phyloP scores from a whole-genome alignment of 139 green algal species.

The Micractinium sp. region DNA sequence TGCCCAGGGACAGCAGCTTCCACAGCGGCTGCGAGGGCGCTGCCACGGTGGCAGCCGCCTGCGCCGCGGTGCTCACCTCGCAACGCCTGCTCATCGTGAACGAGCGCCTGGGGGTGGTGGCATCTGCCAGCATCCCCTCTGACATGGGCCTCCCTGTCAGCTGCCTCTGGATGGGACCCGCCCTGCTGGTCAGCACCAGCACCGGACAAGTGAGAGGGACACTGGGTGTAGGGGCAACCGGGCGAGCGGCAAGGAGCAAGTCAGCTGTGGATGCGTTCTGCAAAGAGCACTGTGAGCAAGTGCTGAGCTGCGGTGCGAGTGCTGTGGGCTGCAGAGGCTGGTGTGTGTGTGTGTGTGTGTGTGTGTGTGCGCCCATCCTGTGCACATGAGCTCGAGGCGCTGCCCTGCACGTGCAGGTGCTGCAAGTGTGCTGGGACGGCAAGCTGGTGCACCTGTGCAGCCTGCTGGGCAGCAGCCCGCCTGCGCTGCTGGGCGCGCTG shows the following conservation, averaged over 20 bases:
- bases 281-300: not conserved
- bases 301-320: not conserved
- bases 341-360: not conserved
- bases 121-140: not conserved
- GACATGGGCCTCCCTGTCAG: conserved; percentile 38
- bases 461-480: conserved; percentile 37
- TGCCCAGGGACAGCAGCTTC: conserved; percentile 31
- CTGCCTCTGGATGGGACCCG: conserved; percentile 60
- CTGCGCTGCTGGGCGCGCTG: conserved; percentile 53
- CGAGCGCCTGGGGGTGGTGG: conserved; percentile 45
- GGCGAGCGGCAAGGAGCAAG: not conserved
- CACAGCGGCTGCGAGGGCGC: conserved; percentile 34
- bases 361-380: not conserved
- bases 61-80: conserved; percentile 51
- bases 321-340: too few species aligned
- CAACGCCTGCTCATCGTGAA: conserved; percentile 53
- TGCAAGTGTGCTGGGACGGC: conserved; percentile 57
- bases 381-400: too few species aligned
- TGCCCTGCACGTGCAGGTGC: conserved; percentile 39
- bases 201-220: conserved; percentile 34
- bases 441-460: conserved; percentile 44
- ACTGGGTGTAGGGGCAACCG: not conserved
- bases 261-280: not conserved
- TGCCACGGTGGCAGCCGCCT: not conserved
- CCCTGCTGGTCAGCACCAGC: conserved; percentile 53